Base-by-base conservation (phyloP, 2,329 filamentous ascomycete species). In the Trichophyton schoenleinii region DNA sequence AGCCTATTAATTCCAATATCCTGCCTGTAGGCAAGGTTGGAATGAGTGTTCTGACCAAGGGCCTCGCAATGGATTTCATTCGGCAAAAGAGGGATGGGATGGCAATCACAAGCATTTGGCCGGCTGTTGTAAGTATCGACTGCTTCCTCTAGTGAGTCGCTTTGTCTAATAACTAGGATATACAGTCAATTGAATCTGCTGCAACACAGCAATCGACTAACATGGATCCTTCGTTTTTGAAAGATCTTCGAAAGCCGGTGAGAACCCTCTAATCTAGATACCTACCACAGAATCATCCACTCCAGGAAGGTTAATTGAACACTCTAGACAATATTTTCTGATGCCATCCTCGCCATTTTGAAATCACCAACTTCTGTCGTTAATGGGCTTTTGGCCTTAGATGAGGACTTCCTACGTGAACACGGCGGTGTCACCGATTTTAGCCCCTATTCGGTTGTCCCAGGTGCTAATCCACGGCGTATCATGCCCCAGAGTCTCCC, bases 61-160 rank as follows among this genome's bases (percentile, higher is more conserved):
- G 89, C 0, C 75, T 95, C 13, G 88, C 87, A 0, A 89, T 94
- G 86, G 90, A 95, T 67, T 89, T 88, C 70, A 76, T 82, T 65
- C 77, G 89, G 36, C 80, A 91, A 66, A 84, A 81, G 0, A 79
- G 82, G 66, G 74, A 68, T 0, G 77, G 83, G 4, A 90, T 92
- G 87, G 86, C 87, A 9, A 85, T 94, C 61, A 89, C 86, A 0
- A 88, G 87, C 66, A 81, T 95, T 3, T 95, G 90, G 90, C 89
- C 89, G 9, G 89, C 89, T 3, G 81, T 80, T 34, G 87, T 88
- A 74, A 66, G 84, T 44, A 57, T 57, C 25, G 9, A 57, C 13
- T 1, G 15, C 7, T 28, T 36, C 2, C 52, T 5, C 9, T 18
- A 2, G 28, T 22, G 11, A 18, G 18, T 9, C 28, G 13, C 31